Percentiles rank a stretch among this genome's conserved stretches.
Evolutionary conservation across 2,329 filamentous ascomycete species (phyloP).

Genomic region (Pseudonectria foliicola): DNA sequence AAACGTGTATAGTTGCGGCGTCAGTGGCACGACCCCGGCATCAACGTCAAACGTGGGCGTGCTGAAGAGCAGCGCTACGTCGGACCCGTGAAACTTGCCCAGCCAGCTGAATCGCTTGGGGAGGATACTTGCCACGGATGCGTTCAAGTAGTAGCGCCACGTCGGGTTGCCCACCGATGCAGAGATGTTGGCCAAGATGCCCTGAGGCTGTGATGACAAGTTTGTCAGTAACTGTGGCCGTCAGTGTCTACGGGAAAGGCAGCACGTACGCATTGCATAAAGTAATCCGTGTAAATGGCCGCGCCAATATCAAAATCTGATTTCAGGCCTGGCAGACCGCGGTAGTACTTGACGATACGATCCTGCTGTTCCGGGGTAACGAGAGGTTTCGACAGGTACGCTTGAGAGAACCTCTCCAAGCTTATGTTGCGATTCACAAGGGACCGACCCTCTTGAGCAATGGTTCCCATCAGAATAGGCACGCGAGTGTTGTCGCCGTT

Average conservation of each 20-base stretch:
- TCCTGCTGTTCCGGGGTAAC: slow-evolving; percentile 5
- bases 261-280: slow-evolving; percentile 20
- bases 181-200: slow-evolving; percentile 15
- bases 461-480: slow-evolving; percentile 18
- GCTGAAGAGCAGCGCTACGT: slow-evolving; percentile 18
- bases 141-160: slow-evolving; percentile 23
- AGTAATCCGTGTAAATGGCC: slow-evolving; percentile 21
- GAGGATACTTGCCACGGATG: slow-evolving; percentile 14
- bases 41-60: slow-evolving; percentile 10
- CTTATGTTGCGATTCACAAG: slow-evolving; percentile 17
- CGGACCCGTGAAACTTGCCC: slow-evolving; percentile 20
- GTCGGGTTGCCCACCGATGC: slow-evolving; percentile 11
- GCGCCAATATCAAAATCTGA: slow-evolving; percentile 19
- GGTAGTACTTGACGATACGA: slow-evolving; percentile 13
- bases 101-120: slow-evolving; percentile 15
- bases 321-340: slow-evolving; percentile 3
- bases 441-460: slow-evolving; percentile 17
- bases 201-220: slow-evolving; percentile 15
- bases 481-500: slow-evolving; percentile 10
- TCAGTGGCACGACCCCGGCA: slow-evolving; percentile 2
- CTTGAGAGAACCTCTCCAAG: slow-evolving; percentile 11
- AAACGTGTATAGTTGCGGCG: slow-evolving; percentile 16
- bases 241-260: neutral
- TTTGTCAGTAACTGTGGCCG: slow-evolving; percentile 1
- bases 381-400: slow-evolving; percentile 10